Evolutionary conservation across 1,139 yeast genomes (phyloP), one percentile per base, ranked within the genome.

Genomic region (Lizanozyma gosingica): DNA sequence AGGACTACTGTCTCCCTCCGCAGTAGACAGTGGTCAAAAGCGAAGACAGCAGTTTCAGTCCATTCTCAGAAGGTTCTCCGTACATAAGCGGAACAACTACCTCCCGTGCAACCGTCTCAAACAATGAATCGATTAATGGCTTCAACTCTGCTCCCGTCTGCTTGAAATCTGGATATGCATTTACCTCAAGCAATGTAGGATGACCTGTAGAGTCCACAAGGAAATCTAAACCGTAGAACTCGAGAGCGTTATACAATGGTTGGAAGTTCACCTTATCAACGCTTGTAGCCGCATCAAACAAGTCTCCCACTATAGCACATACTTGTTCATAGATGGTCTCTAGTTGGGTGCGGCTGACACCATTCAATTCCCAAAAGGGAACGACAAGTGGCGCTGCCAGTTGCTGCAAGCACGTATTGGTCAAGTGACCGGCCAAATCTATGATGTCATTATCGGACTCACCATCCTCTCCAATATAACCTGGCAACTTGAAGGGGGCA

Each of bases 141-240:
- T 83, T 83, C 51, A 92, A 67, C 4, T 74, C 81, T 15, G 65
- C 75, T 11, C 98, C 98, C 0, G 97, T 92, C 60, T 92, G 98
- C 55, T 88, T 88, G 62, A 92, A 92, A 56, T 92, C 98, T 1
- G 98, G 98, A 56, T 83, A 92, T 8, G 97, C 83, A 55, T 92
- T 92, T 37, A 88, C 86, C 58, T 92, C 98, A 34, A 92, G 63
- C 35, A 92, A 59, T 37, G 68, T 68, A 3, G 84, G 92, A 8
- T 66, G 55, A 27, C 60, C 57, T 35, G 78, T 66, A 2, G 63
- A 66, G 48, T 78, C 80, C 6, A 92, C 84, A 45, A 92, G 60
- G 59, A 86, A 88, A 58, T 92, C 98, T 14, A 92, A 66, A 0
- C 98, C 98, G 56, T 74, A 92, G 9, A 87, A 70, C 57, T 92